Base-by-base conservation (phyloP, 176 grass and related monocot genomes). In the Avena sativa region DNA sequence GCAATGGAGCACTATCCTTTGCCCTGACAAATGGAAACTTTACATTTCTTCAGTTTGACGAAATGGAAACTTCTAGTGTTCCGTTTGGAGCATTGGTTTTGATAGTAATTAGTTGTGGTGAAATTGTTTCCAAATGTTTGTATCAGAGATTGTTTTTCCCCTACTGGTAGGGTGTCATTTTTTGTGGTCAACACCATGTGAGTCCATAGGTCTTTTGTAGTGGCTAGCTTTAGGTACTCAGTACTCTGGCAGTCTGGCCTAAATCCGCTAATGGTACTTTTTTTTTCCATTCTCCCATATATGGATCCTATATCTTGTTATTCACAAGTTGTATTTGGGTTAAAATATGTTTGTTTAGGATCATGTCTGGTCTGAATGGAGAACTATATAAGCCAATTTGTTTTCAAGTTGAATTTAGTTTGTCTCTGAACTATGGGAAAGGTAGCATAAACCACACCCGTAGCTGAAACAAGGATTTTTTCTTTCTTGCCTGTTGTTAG, bases 401-500 rank as follows among this genome's bases (percentile, higher is more conserved):
- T 49, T 68, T 49, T 65, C 48, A 20, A 82, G 10, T 21, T 36
- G 26, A 38, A 69, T 82, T 81, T 38, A 63, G 58, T 63, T 26
- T 80, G 76, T 78, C 26, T 44, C 57, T 36, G 76, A 61, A 71
- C 21, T 52, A 67, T 76, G 36, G 46, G 25, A 80, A 82, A 66
- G 15, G 64, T 70, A 66, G 26, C 71, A 76, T 82, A 56, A 56
- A 19, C 28, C 52, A 47, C 21, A 51, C 2, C 72, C 59, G 16
- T 59, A 48, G 1, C 20, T 69, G 49, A 83, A 77, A 17, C 1
- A 20, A 49, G 36, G 66, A 77, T 23, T 15, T 59, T 56, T 44
- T 82, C n/a, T 83, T 60, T 82, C 48, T 68, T 79, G n/a, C 34
- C 19, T 56, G n/a, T 65, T 38, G 30, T 69, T 69, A 69, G 32